These are phyloP conservation scores for Mucor racemosus DNA, from an alignment of 371 early-diverging fungal species.

Conservation along the genomic window DNA sequence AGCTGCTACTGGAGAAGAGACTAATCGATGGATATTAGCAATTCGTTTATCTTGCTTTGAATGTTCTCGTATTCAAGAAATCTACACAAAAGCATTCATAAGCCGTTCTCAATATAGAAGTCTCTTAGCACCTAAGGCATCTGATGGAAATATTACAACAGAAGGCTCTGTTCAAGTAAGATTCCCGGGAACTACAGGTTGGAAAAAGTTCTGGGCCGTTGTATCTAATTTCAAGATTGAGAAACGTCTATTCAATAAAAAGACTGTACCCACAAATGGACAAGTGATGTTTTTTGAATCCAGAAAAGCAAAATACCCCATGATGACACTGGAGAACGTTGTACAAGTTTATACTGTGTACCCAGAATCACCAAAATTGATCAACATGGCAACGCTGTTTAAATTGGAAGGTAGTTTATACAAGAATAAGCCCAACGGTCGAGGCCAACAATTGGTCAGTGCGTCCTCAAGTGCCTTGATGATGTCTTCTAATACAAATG, in stretches of 20 bases:
- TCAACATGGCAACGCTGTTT: constrained; percentile 44
- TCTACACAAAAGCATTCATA: constrained; percentile 71
- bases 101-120: constrained; percentile 35
- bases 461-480: constrained; percentile 37
- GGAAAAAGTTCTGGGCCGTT: constrained; percentile 67
- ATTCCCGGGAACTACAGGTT: constrained; percentile 67
- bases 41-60: constrained; percentile 80
- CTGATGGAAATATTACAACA: neutral
- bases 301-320: constrained; percentile 63
- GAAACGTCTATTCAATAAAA: constrained; percentile 63
- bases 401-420: constrained; percentile 49
- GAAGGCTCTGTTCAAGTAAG: constrained; percentile 63
- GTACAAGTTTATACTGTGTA: constrained; percentile 77
- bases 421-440: constrained; percentile 21
- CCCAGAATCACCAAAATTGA: constrained; percentile 59
- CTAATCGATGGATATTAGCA: constrained; percentile 27
- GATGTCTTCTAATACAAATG: constrained; percentile 47
- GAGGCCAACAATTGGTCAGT: constrained; percentile 22
- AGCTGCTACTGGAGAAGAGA: constrained; percentile 38
- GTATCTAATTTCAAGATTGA: constrained; percentile 57
- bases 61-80: constrained; percentile 73
- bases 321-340: constrained; percentile 61
- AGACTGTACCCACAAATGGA: constrained; percentile 52
- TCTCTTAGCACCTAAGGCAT: neutral
- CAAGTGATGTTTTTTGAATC: constrained; percentile 64